Conservation (phyloP, 108 stramenopile genomes). For the Cyclotella cryptica region DNA sequence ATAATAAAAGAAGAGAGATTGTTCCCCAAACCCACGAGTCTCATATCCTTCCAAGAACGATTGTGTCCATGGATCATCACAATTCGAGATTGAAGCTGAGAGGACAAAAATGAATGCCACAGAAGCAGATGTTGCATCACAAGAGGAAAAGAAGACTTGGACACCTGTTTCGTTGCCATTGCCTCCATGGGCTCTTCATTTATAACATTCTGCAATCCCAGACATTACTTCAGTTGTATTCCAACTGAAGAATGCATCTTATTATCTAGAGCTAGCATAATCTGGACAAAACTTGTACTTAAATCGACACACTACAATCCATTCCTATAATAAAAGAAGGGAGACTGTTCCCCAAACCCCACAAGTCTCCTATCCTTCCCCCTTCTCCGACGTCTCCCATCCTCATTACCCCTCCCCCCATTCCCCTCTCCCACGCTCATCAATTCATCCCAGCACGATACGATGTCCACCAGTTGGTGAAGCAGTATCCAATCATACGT, state of each 20-base stretch:
- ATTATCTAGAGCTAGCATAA: neutral
- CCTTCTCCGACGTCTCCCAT: constrained; percentile 34
- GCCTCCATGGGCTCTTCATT: neutral
- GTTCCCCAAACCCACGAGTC: no score
- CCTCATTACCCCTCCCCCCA: constrained; percentile 6
- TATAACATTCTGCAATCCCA: neutral
- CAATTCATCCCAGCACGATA: constrained; percentile 59
- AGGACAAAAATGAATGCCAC: neutral
- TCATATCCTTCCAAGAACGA: no score
- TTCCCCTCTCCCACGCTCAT: constrained; percentile 40
- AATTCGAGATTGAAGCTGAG: neutral
- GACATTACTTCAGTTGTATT: neutral
- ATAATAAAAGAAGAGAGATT: constrained; percentile 51
- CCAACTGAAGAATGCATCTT: no score
- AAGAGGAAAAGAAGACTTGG: neutral
- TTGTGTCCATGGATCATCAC: neutral
- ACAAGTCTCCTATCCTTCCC: constrained; percentile 48
- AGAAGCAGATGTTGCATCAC: neutral
- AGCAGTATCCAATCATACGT: constrained; percentile 80
- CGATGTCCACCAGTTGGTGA: constrained; percentile 63
- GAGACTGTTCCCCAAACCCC: constrained; percentile 46
- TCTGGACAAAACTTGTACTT: neutral
- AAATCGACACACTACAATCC: neutral
- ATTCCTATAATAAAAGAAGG: constrained; percentile 48
- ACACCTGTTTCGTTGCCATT: neutral